phyloP scores from a whole-genome alignment of 495 filamentous ascomycete species.

The Thermothielavioides terrestris region DNA sequence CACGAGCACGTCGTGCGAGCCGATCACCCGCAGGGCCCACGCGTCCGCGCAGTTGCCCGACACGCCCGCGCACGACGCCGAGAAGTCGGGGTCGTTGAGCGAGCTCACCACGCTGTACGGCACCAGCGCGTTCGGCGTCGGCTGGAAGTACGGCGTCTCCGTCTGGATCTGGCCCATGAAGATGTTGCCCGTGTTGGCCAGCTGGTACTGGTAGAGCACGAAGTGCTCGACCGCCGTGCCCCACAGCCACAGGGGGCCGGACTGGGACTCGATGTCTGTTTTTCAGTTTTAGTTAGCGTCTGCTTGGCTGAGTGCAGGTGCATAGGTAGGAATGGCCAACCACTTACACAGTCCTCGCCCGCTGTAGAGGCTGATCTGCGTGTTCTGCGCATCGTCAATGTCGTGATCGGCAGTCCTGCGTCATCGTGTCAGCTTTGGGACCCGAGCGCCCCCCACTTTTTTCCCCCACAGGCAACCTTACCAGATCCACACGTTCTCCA shows the following conservation, averaged over 20 bases:
- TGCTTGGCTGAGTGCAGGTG: too few species aligned
- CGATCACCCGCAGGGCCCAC: conserved; percentile 57
- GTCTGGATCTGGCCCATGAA: conserved; percentile 74
- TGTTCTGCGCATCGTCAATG: conserved; percentile 57
- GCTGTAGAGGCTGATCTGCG: conserved; percentile 61
- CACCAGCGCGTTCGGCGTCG: conserved; percentile 49
- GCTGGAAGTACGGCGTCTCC: conserved; percentile 69
- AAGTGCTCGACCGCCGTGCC: conserved; percentile 74
- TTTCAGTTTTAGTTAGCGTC: conserved; percentile 6
- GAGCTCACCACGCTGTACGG: conserved; percentile 44
- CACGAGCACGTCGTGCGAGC: conserved; percentile 49
- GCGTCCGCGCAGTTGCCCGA: conserved; percentile 47
- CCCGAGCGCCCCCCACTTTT: conserved; percentile 40
- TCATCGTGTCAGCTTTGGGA: conserved; percentile 53
- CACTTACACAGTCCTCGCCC: conserved; percentile 53
- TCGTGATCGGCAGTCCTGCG: conserved; percentile 86
- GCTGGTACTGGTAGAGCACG: conserved; percentile 73
- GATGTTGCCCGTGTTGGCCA: conserved; percentile 58
- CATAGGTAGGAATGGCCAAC: too few species aligned
- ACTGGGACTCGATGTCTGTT: conserved; percentile 41
- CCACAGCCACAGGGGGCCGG: conserved; percentile 50
- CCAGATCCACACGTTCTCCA: conserved; percentile 93
- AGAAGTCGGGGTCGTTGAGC: conserved; percentile 53
- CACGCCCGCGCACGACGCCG: conserved; percentile 35
- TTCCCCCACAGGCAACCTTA: conserved; percentile 32